phyloP scores from a whole-genome alignment of 441 rosid species.

The Erodium texanum region DNA sequence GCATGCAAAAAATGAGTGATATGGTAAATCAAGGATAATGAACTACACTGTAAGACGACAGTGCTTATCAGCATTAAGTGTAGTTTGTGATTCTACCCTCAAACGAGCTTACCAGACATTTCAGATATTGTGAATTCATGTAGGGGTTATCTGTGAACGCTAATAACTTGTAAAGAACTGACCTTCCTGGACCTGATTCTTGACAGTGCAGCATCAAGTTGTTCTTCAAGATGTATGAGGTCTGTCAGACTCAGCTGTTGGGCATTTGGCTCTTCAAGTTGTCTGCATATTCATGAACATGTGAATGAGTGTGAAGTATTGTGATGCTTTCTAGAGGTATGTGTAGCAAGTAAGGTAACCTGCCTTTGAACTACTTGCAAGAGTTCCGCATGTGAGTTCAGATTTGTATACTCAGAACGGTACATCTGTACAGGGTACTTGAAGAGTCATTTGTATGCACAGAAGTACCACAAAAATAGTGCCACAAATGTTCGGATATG shows the following conservation, averaged over 20 bases:
- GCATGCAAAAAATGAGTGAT: too few species aligned
- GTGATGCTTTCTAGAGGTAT: background rate
- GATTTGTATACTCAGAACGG: conserved; percentile 3
- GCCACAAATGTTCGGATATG: too few species aligned
- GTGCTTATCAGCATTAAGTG: background rate
- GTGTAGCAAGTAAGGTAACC: background rate
- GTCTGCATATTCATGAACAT: conserved; percentile 15
- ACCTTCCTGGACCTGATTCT: conserved; percentile 40
- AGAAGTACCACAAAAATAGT: background rate
- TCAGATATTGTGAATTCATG: background rate
- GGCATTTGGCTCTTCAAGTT: conserved; percentile 20
- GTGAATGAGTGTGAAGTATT: background rate
- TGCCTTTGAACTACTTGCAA: conserved; percentile 23
- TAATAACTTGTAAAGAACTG: background rate
- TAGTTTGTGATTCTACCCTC: background rate
- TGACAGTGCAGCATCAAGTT: conserved; percentile 24
- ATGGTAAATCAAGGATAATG: too few species aligned
- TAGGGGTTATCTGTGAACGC: background rate
- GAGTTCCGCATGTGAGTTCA: conserved; percentile 15
- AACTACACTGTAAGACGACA: too few species aligned
- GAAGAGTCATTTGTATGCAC: background rate
- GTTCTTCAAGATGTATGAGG: conserved; percentile 31
- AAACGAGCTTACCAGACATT: background rate
- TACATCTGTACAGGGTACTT: conserved; percentile 9
- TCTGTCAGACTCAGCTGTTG: conserved; percentile 25